Evolutionary conservation across 257 asterid genomes (phyloP), one percentile per base, ranked within the genome.

Genomic region (Solanum corneliomulleri): DNA sequence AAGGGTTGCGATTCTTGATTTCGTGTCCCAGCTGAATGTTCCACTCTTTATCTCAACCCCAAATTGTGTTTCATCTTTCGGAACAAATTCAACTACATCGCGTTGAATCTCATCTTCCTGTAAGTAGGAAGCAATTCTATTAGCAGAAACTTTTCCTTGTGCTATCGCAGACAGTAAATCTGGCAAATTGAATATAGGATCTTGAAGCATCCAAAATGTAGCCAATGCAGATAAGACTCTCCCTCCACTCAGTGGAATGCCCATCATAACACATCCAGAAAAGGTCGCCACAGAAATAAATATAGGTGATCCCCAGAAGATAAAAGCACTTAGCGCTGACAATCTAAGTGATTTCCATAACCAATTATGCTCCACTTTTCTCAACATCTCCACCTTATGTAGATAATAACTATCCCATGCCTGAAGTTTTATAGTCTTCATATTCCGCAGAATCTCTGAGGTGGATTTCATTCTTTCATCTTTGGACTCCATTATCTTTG

Each of bases 181-280:
- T 18, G 99, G 99, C 11, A 97, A 90, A 90, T 93, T 95, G 84
- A 95, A 97, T 86, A 97, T 95, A 4, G 99, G 99, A 89, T 97
- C 98, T 88, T 97, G 99, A 86, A 97, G 98, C 99, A 97, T 97
- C 86, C 98, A 88, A 86, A 97, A 97, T 11, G 99, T 97, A 49
- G 99, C 99, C 88, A 97, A 82, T 56, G 99, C 95, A 10, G 99
- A 97, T 71, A 97, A 70, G 25, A 97, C 98, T 83, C 95, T 88
- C 72, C 99, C 99, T 8, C 99, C 98, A 4, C 98, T 97, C 85
- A 97, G 95, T 33, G 98, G 98, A 52, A 97, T 94, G 39, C 97
- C 98, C 96, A 97, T 93, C 86, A 94, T 47, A 75, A 94, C 94
- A 29, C 99, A 97, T 41, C 98, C 99, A 9, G 92, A 94, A 70